Evolutionary conservation across 1,139 yeast species (phyloP), one percentile per base, ranked within the genome.

Genomic region (Geotrichum restrictum): DNA sequence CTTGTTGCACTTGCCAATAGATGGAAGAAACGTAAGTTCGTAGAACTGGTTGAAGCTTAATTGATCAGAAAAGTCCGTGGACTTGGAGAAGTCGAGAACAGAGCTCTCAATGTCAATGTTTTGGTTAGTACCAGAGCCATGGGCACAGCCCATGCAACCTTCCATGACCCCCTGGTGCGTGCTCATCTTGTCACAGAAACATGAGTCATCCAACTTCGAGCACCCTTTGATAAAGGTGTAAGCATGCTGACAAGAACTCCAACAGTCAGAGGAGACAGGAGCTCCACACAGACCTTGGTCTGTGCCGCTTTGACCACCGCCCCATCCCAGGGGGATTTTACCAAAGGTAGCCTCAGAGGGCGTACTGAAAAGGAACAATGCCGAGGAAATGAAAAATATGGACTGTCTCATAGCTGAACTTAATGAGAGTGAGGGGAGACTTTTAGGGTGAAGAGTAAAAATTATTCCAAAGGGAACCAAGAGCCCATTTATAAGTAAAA

Each of bases 181-280:
- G 16, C 32, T 36, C 14, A 53, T 24, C 8, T 37, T 24, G 18
- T 40, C 45, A 27, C 56, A 53, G 18, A 53, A 34, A 53, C 56
- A 53, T 43, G 8, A 24, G n/a, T 13, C 46, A 24, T 11, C 41
- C 43, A 14, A 43, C 41, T n/a, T n/a, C n/a, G n/a, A n/a, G 33
- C 56, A 53, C 8, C n/a, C 42, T 7, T 39, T 21, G 27, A 53
- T 37, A 22, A 53, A 38, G 33, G 53, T 53, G 36, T 45, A 45
- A 11, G 53, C 56, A 19, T 47, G 51, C 27, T 53, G 56, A 39
- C 56, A 53, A 32, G 56, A 49, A 18, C 27, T 33, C 56, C 56
- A 53, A 43, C 56, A 53, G 31, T 45, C 49, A 13, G 16, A 27
- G 3, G 40, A n/a, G 27, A 45, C 47, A 19, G 56, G 56, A 34